A percentile compares a stretch with the other conserved stretches of the same genome.
These are phyloP conservation scores for Taphrina deformans DNA, from an alignment of 1,139 yeast genomes.

Conservation along the genomic window DNA sequence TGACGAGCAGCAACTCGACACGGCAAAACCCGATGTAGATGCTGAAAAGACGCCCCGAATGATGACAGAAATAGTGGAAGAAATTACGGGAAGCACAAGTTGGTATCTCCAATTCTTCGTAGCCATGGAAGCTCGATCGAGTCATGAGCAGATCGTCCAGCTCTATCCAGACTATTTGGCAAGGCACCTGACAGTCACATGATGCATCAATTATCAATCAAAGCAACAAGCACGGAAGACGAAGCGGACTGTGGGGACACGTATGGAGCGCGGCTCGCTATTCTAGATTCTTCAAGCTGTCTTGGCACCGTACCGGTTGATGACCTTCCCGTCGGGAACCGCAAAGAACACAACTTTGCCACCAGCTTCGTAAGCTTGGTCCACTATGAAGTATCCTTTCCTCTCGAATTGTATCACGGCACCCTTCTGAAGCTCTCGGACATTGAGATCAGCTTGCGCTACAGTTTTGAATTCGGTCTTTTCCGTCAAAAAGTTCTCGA, in stretches of 20 bases:
- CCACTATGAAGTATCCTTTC: conserved; percentile 92
- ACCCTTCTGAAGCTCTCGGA: conserved; percentile 73
- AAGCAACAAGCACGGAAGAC: neutral
- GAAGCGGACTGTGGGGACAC: too few relatives aligned
- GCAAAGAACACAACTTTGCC: conserved; percentile 76
- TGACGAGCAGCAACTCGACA: neutral
- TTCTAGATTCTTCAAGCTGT: too few relatives aligned
- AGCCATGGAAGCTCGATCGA: neutral
- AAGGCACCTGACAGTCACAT: neutral
- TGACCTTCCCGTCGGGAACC: conserved; percentile 94
- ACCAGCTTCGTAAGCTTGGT: conserved; percentile 57
- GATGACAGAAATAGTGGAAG: conserved; percentile 8
- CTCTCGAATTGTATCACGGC: conserved; percentile 93
- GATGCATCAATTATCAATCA: neutral
- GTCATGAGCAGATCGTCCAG: neutral
- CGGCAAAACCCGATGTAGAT: neutral
- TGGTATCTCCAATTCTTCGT: conserved; percentile 29
- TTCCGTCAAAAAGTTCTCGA: conserved; percentile 89
- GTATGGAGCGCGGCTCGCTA: too few relatives aligned
- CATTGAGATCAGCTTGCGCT: conserved; percentile 80
- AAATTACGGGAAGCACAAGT: conserved; percentile 7
- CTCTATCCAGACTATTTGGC: neutral
- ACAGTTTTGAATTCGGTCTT: conserved; percentile 78
- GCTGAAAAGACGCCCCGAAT: neutral
- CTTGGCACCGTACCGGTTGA: conserved; percentile 79